These are phyloP conservation scores for Artomyces pyxidatus DNA, from an alignment of 768 basidiomycete species.

Conservation along the genomic window DNA sequence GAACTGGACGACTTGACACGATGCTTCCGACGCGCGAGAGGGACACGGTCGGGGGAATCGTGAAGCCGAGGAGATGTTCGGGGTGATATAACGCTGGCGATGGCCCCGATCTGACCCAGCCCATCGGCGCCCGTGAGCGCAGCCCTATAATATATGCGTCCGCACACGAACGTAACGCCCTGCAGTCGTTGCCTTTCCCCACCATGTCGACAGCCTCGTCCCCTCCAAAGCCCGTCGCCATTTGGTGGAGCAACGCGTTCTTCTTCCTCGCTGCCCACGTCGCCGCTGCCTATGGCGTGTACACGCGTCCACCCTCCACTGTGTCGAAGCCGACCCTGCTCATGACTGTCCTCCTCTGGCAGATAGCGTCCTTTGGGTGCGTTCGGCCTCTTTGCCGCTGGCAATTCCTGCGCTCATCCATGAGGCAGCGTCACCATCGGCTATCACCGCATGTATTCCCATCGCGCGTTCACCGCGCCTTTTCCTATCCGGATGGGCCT, in stretches of 20 bases:
- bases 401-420: background rate
- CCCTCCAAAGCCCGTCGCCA: conserved; percentile 20
- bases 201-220: too few species aligned
- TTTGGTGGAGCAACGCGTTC: conserved; percentile 58
- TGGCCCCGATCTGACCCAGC: too few species aligned
- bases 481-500: conserved; percentile 47
- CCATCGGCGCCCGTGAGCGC: too few species aligned
- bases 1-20: too few species aligned
- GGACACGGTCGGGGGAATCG: too few species aligned
- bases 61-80: too few species aligned
- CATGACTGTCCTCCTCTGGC: conserved; percentile 55
- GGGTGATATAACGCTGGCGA: too few species aligned
- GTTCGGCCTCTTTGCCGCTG: background rate
- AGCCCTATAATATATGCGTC: too few species aligned
- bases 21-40: too few species aligned
- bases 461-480: conserved; percentile 57
- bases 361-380: conserved; percentile 63
- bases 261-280: conserved; percentile 55
- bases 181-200: too few species aligned
- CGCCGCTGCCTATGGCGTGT: conserved; percentile 44
- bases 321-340: conserved; percentile 39
- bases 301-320: conserved; percentile 37
- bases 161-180: too few species aligned
- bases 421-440: conserved; percentile 57
- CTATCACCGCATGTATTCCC: conserved; percentile 76